Percentiles rank a stretch among this genome's conserved stretches.
Evolutionary conservation across 2,329 filamentous ascomycete species (phyloP).

Genomic region (Penicillium concentricum): DNA sequence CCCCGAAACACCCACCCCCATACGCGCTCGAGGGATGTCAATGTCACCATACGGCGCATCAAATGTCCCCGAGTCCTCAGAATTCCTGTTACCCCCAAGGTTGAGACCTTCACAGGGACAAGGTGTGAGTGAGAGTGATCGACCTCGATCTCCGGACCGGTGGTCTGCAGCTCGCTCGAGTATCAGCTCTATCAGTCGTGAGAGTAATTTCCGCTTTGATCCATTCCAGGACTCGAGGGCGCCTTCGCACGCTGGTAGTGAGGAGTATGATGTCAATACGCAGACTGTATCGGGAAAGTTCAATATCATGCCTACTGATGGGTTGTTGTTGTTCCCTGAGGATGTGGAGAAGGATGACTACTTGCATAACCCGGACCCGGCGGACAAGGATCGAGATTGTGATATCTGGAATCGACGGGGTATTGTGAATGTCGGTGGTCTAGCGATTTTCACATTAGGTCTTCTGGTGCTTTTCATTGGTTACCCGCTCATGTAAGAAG

Average conservation of each 20-base stretch:
- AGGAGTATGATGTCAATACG: constrained; percentile 66
- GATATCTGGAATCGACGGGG: constrained; percentile 66
- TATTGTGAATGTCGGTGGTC: constrained; percentile 62
- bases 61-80: constrained; percentile 49
- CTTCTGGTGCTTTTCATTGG: constrained; percentile 66
- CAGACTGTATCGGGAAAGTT: constrained; percentile 73
- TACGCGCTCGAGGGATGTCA: constrained; percentile 19
- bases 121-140: constrained; percentile 50
- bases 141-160: constrained; percentile 48
- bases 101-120: constrained; percentile 44
- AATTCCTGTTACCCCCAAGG: constrained; percentile 42
- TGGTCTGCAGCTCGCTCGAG: constrained; percentile 64
- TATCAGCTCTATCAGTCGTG: constrained; percentile 54
- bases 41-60: constrained; percentile 46
- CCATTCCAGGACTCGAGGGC: constrained; percentile 62
- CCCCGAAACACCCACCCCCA: constrained; percentile 2
- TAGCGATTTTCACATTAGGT: constrained; percentile 60
- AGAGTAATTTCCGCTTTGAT: constrained; percentile 48
- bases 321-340: constrained; percentile 66
- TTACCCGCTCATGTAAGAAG: constrained; percentile 65
- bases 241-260: constrained; percentile 61
- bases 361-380: constrained; percentile 67
- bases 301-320: constrained; percentile 67
- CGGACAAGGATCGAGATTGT: constrained; percentile 61
- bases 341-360: constrained; percentile 73